Percentiles rank a stretch among this genome's conserved stretches.
These are phyloP conservation scores for Ophiostoma himal-ulmi DNA, from an alignment of 2,329 filamentous ascomycete genomes.

Conservation along the genomic window DNA sequence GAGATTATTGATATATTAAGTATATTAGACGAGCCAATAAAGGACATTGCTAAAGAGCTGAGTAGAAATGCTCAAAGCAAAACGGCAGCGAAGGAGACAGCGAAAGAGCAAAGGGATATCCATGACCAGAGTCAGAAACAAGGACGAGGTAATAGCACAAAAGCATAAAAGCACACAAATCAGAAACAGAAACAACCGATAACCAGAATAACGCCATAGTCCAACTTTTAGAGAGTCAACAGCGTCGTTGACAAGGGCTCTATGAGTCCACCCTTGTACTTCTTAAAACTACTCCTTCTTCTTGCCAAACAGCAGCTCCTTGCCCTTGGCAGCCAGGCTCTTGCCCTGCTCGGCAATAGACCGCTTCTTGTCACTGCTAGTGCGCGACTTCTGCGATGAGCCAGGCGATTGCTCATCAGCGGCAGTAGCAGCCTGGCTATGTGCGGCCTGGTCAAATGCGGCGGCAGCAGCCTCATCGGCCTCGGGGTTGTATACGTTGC, in stretches of 20 bases:
- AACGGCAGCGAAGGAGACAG: neutral
- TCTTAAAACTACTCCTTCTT: neutral
- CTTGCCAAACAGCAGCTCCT: slow-evolving; percentile 43
- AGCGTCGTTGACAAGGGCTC: too few species aligned
- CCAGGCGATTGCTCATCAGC: slow-evolving; percentile 30
- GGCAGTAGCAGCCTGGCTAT: slow-evolving; percentile 27
- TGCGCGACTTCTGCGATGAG: slow-evolving; percentile 22
- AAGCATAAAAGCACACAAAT: neutral
- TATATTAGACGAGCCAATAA: neutral
- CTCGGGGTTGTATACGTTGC: slow-evolving; percentile 57
- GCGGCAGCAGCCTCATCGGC: slow-evolving; percentile 34
- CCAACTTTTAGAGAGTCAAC: neutral
- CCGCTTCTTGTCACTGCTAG: slow-evolving; percentile 22
- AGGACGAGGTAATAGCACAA: neutral
- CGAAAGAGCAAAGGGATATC: slow-evolving; percentile 5
- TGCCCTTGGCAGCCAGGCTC: slow-evolving; percentile 40
- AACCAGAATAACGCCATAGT: slow-evolving; percentile 9
- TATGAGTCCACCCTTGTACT: too few species aligned
- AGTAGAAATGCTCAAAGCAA: neutral
- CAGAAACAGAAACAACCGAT: neutral
- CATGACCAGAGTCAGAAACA: slow-evolving; percentile 7
- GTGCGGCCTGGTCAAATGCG: neutral
- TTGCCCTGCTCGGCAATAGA: slow-evolving; percentile 23
- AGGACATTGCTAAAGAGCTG: neutral
- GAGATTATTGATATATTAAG: neutral